Conservation (phyloP, 2,329 filamentous ascomycete species). For the Aspergillus sp. region DNA sequence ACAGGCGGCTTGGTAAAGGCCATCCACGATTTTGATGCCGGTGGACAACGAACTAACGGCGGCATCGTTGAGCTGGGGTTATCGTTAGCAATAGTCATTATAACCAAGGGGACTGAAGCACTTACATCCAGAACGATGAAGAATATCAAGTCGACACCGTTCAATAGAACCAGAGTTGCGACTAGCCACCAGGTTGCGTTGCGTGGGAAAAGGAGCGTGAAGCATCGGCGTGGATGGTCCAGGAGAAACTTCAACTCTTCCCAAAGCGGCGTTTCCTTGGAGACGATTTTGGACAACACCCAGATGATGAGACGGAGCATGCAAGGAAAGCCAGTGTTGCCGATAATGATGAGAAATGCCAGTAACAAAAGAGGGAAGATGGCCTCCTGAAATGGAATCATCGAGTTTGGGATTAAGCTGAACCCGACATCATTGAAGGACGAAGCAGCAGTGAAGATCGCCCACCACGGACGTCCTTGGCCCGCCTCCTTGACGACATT, state of each 20-base stretch:
- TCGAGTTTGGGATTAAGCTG: slow-evolving; percentile 88
- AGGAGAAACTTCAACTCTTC: slow-evolving; percentile 89
- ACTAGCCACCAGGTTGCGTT: slow-evolving; percentile 96
- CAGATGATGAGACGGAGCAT: slow-evolving; percentile 95
- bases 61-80: slow-evolving; percentile 59
- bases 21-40: slow-evolving; percentile 77
- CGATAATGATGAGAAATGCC: slow-evolving; percentile 86
- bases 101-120: not conserved
- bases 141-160: slow-evolving; percentile 81
- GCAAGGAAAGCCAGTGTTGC: slow-evolving; percentile 92
- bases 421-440: slow-evolving; percentile 96
- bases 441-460: slow-evolving; percentile 81
- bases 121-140: slow-evolving; percentile 81
- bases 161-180: slow-evolving; percentile 76
- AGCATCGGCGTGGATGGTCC: slow-evolving; percentile 93
- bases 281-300: slow-evolving; percentile 67
- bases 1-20: slow-evolving; percentile 83
- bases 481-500: slow-evolving; percentile 61
- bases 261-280: slow-evolving; percentile 69
- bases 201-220: slow-evolving; percentile 88
- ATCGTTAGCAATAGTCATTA: not conserved
- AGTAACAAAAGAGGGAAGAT: slow-evolving; percentile 74
- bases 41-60: slow-evolving; percentile 68
- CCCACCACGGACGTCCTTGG: slow-evolving; percentile 79
- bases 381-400: slow-evolving; percentile 81